Percentiles rank a stretch among this genome's conserved stretches.
These are phyloP conservation scores for Raddia guianensis DNA, from an alignment of 176 grass and related monocot species.

Conservation along the genomic window DNA sequence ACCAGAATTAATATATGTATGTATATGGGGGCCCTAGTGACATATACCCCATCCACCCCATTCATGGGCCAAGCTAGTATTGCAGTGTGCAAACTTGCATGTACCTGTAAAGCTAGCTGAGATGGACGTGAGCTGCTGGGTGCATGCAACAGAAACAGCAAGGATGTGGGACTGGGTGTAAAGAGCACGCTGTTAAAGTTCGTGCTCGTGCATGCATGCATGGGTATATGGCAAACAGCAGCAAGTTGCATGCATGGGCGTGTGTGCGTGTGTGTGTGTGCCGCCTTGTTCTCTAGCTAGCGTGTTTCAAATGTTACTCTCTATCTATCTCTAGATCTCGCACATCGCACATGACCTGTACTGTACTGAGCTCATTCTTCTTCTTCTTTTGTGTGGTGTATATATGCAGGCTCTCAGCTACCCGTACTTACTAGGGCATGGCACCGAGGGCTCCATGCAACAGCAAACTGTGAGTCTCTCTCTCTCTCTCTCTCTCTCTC, in stretches of 20 bases:
- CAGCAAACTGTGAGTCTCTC: constrained; percentile 47
- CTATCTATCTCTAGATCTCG: neutral
- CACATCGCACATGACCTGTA: neutral
- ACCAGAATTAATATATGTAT: neutral
- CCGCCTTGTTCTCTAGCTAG: constrained; percentile 21
- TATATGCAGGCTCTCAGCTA: constrained; percentile 67
- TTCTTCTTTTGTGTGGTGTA: neutral
- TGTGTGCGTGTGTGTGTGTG: neutral
- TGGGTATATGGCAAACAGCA: neutral
- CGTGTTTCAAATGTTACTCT: constrained; percentile 11
- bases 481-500: constrained; percentile 30
- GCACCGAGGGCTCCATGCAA: constrained; percentile 35
- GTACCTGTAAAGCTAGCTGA: neutral
- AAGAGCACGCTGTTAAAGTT: constrained; percentile 83
- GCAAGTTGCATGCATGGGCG: constrained; percentile 9
- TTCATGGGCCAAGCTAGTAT: neutral
- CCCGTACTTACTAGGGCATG: constrained; percentile 70
- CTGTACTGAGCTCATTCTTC: constrained; percentile 7
- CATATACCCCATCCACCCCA: neutral
- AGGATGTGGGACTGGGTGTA: constrained; percentile 36
- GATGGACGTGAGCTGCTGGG: neutral
- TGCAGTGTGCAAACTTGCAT: neutral
- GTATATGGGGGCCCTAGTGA: neutral
- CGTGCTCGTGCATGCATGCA: neutral
- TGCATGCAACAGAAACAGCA: constrained; percentile 46